Base-by-base conservation (phyloP, 345 rosid genomes). In the Bruguiera sexangula region DNA sequence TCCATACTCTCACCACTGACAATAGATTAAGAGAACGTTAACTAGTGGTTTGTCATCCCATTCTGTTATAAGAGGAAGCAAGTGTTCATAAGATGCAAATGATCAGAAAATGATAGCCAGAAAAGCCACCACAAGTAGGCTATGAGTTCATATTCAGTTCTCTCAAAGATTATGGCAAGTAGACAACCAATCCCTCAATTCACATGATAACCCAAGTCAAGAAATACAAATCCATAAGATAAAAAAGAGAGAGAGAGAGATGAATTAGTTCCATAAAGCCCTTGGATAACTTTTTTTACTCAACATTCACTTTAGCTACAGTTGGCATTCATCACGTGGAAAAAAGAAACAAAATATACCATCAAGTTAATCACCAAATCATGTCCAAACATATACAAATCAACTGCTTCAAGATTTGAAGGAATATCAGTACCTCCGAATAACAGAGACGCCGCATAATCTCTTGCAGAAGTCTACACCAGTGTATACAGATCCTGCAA, bases 381-480 rank as follows among this genome's bases (percentile, higher is more conserved):
- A 36, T 24, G 31, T 24, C 60, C 29, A 27, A 56, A 22, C 2
- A 9, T 6, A 11, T 21, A 56, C 1, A 9, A 20, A 31, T 22
- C 27, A n/a, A 7, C 22, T 34, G 9, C 46, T 62, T 31, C 36
- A 71, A 71, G 48, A 60, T 70, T 51, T 76, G 39, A 71, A 69
- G 69, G 65, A 54, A 57, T 59, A 76, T 29, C 68, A 57, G 63
- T 94, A 94, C 99, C 99, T 94, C 80, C 99, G 85, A 73, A 95
- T 89, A 69, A 95, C 93, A 32, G 97, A 91, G 67, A 95, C 99
- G 66, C 99, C 99, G 54, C 99, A 95, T 73, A 95, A 79, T 79
- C 96, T 87, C 82, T 95, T 95, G 82, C 99, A 95, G 83, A 95
- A 95, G 79, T 95, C 99, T 81, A 91, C 97, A 62, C 99, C 99